Evolutionary conservation across 371 early-diverging fungal genomes (phyloP), one percentile per base, ranked within the genome.

Genomic region (Rhizopus microsporus): DNA sequence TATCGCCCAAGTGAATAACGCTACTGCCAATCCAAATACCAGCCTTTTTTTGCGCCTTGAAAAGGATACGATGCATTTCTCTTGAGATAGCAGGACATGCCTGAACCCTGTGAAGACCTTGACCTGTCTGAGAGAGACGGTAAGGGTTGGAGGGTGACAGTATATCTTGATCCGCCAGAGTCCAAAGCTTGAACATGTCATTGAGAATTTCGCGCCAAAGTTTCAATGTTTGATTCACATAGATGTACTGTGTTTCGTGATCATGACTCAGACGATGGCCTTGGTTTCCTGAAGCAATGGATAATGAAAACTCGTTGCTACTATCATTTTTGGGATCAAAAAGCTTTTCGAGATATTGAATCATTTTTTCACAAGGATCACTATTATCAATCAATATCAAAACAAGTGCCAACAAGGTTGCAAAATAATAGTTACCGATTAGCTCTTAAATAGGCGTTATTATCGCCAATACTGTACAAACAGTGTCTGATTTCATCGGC

Each of bases 101-200:
- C 58, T 93, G 93, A 34, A 90, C 83, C 45, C 93, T 90, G 69
- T 98, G 92, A 57, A 97, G 71, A 17, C 98, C 98, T 76, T 98
- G 98, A 4, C 98, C 98, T 5, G 98, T 98, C 61, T 98, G 95
- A 23, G 88, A 71, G 47, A 98, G 83, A 5, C 94, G 83, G 75
- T 98, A 98, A 13, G 81, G 70, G 62, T 90, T 91, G 15, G 63
- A 61, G 13, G 80, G 65, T 7, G 71, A 64, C 45, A 98, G 71
- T 77, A 98, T 75, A 66, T 98, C 98, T 45, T 78, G 57, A 71
- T 98, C 98, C 9, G 98, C 88, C 30, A 94, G 65, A 42, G 76
- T 82, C 98, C 98, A 98, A 32, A 98, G 88, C 84, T 84, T 90
- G 67, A 94, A 98, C 95, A 97, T 95, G 55, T 97, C 96, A 75